These are phyloP conservation scores for Aureobasidium sp. DNA, from an alignment of 2,329 filamentous ascomycete species.

Conservation along the genomic window DNA sequence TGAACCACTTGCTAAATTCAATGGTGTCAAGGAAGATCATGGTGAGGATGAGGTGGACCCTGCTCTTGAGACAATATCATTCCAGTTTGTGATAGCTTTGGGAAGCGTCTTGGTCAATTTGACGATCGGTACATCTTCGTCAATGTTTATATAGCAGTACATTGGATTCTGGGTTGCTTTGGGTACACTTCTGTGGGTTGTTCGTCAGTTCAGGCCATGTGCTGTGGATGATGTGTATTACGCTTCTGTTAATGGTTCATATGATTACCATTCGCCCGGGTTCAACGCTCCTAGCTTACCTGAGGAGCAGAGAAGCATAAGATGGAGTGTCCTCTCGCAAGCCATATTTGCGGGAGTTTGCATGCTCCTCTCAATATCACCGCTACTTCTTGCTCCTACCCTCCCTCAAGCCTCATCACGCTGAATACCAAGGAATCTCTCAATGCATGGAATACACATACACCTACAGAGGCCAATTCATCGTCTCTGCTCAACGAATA, in stretches of 20 bases:
- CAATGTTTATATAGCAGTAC: neutral
- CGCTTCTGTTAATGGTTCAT: too few relatives aligned
- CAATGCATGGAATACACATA: constrained; percentile 21
- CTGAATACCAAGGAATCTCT: neutral
- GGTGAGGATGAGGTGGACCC: neutral
- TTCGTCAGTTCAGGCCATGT: neutral
- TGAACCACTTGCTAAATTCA: neutral
- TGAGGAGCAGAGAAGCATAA: neutral
- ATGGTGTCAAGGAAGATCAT: neutral
- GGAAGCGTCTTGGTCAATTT: neutral
- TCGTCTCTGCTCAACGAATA: too few relatives aligned
- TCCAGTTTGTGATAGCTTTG: neutral
- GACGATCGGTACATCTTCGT: too few relatives aligned
- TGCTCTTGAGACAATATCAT: neutral
- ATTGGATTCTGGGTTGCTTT: neutral
- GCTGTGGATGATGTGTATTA: too few relatives aligned
- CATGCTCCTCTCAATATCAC: neutral
- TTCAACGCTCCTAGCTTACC: too few relatives aligned
- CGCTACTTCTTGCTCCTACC: neutral
- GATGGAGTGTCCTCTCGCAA: neutral
- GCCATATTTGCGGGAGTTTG: neutral
- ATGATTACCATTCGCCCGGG: neutral
- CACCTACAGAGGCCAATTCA: constrained; percentile 41
- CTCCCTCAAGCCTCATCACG: neutral
- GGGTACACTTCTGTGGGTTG: neutral